Evolutionary conservation across 352 stramenopile genomes (phyloP).

Genomic region (Phytophthora lateralis): DNA sequence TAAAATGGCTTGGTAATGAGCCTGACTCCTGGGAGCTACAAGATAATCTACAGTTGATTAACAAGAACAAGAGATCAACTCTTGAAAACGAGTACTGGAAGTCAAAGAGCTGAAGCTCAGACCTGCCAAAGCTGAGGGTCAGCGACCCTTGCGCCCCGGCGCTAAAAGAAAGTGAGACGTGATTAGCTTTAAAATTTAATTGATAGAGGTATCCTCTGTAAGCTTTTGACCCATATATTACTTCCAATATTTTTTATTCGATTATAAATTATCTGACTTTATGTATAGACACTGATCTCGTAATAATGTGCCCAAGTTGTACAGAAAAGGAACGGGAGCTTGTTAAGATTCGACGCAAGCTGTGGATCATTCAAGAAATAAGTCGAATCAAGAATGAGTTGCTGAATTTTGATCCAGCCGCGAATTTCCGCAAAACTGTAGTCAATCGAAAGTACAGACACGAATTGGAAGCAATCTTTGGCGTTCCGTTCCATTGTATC

Average conservation of each 20-base stretch:
- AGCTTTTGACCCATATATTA: background rate
- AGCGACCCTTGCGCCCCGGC: too few species aligned
- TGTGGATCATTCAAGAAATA: conserved; percentile 4
- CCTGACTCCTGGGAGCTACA: conserved; percentile 3
- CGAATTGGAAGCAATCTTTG: background rate
- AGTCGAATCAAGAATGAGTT: background rate
- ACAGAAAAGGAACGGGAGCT: conserved; percentile 2
- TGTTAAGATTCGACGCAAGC: background rate
- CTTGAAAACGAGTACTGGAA: background rate
- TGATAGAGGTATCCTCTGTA: background rate
- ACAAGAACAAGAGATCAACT: conserved; percentile 1
- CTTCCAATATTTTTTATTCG: background rate
- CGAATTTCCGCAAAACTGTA: background rate
- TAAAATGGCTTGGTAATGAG: background rate
- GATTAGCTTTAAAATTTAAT: background rate
- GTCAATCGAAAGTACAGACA: background rate
- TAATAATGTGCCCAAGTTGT: background rate
- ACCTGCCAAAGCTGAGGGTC: too few species aligned
- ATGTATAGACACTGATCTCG: too few species aligned
- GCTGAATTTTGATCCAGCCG: background rate
- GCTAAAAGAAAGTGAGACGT: background rate
- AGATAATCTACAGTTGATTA: conserved; percentile 8
- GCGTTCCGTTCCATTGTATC: background rate
- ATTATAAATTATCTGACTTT: background rate
- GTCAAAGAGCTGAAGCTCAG: too few species aligned